These are phyloP conservation scores for Tolypocladium guangdongense DNA, from an alignment of 2,329 filamentous ascomycete species.

Conservation along the genomic window DNA sequence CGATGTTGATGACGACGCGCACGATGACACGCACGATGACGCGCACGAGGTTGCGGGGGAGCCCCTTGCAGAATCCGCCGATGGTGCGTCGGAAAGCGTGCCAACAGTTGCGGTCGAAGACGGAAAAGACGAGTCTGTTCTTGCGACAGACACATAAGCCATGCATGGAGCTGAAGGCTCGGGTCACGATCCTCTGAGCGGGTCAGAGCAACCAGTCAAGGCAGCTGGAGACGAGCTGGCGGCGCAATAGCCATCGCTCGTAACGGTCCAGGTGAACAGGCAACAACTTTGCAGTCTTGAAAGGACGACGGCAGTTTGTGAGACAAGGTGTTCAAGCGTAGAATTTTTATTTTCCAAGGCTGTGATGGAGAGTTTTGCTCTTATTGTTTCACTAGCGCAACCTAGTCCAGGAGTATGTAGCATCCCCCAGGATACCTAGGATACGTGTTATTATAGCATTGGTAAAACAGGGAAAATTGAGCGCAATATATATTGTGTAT, in stretches of 20 bases:
- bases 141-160: neutral
- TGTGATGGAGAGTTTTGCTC: neutral
- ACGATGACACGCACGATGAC: neutral
- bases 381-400: neutral
- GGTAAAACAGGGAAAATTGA: neutral
- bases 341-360: neutral
- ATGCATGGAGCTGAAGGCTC: neutral
- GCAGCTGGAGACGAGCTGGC: neutral
- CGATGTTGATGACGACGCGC: neutral
- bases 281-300: neutral
- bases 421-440: conserved; percentile 8
- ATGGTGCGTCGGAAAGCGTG: neutral
- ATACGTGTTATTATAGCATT: conserved; percentile 6
- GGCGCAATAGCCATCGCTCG: neutral
- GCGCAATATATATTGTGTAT: neutral
- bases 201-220: neutral
- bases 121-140: neutral
- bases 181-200: neutral
- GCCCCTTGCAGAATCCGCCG: neutral
- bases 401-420: neutral
- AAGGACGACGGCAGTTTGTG: too few species aligned
- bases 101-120: neutral
- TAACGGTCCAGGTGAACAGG: neutral
- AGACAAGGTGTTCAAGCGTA: neutral
- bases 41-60: neutral